Evolutionary conservation across 2,329 filamentous ascomycete genomes (phyloP).

Genomic region (Simplicillium sp.): DNA sequence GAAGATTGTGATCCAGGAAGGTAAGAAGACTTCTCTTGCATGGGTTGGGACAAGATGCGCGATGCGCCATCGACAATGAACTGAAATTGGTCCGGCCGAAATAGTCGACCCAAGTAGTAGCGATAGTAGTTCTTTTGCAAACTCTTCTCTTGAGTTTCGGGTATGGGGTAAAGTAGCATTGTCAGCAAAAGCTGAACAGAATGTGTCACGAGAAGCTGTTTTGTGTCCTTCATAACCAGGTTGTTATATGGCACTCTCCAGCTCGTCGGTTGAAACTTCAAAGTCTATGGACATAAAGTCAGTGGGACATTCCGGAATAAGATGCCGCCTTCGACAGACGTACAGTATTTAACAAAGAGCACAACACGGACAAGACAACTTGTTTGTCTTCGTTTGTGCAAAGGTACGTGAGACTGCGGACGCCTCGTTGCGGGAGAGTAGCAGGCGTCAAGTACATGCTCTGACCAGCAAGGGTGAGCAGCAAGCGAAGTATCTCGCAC

Average conservation of each 20-base stretch:
- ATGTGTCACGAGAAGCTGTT: conserved; percentile 84
- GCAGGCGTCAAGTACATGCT: conserved; percentile 87
- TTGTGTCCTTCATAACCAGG: conserved; percentile 82
- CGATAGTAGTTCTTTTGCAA: conserved; percentile 86
- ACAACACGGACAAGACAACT: conserved; percentile 78
- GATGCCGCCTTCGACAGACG: conserved; percentile 15
- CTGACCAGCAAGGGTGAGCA: conserved; percentile 79
- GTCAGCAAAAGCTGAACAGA: conserved; percentile 85
- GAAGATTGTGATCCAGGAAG: conserved; percentile 75
- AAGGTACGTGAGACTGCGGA: conserved; percentile 79
- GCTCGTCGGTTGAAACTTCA: conserved; percentile 90
- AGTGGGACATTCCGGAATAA: background rate
- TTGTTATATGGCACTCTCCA: conserved; percentile 95
- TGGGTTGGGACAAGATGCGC: conserved; percentile 81
- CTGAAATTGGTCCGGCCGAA: conserved; percentile 93
- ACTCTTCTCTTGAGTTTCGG: conserved; percentile 56
- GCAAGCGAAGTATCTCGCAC: conserved; percentile 76
- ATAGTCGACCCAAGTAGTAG: conserved; percentile 81
- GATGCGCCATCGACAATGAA: conserved; percentile 95
- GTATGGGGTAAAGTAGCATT: conserved; percentile 77
- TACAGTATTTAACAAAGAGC: conserved; percentile 89
- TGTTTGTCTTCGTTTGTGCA: conserved; percentile 86
- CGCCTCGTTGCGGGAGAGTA: conserved; percentile 70
- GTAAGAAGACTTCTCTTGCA: conserved; percentile 82
- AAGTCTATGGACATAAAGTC: conserved; percentile 44